Percentiles rank a stretch among this genome's conserved stretches.
phyloP scores from a whole-genome alignment of 2,329 filamentous ascomycete species.

The Nemania sp. region DNA sequence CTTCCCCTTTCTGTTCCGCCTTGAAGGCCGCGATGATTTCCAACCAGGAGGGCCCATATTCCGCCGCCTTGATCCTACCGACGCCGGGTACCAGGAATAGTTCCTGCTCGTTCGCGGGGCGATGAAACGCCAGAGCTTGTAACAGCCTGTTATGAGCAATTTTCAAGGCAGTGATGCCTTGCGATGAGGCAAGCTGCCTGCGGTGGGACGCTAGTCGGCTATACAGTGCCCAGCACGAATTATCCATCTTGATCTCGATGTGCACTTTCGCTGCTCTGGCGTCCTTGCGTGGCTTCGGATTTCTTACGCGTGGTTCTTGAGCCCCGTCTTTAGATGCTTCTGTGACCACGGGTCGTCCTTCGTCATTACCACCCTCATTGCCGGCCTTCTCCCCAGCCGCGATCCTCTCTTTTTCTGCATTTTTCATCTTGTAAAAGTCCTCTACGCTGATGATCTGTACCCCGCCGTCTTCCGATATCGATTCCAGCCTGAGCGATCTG shows the following conservation, averaged over 20 bases:
- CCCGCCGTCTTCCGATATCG: slow-evolving; percentile 14
- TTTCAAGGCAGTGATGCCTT: background rate
- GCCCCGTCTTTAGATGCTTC: background rate
- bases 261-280: background rate
- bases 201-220: slow-evolving; percentile 7
- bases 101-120: slow-evolving; percentile 16
- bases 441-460: background rate
- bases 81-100: slow-evolving; percentile 15
- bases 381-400: background rate
- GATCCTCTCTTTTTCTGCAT: background rate
- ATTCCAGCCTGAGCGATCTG: slow-evolving; percentile 9
- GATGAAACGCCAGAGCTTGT: slow-evolving; percentile 3
- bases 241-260: background rate
- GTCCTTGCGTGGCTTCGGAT: background rate
- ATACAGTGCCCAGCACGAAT: slow-evolving; percentile 10
- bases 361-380: background rate
- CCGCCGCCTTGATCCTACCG: slow-evolving; percentile 6
- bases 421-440: slow-evolving; percentile 1
- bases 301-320: background rate
- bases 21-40: slow-evolving; percentile 21
- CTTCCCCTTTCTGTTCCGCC: slow-evolving; percentile 5
- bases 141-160: slow-evolving; percentile 16
- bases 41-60: slow-evolving; percentile 19
- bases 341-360: background rate
- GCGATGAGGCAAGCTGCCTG: background rate